A percentile compares a stretch with the other conserved stretches of the same genome.
phyloP scores from a whole-genome alignment of 1,284 basidiomycete genomes.

The Naganishia cerealis region DNA sequence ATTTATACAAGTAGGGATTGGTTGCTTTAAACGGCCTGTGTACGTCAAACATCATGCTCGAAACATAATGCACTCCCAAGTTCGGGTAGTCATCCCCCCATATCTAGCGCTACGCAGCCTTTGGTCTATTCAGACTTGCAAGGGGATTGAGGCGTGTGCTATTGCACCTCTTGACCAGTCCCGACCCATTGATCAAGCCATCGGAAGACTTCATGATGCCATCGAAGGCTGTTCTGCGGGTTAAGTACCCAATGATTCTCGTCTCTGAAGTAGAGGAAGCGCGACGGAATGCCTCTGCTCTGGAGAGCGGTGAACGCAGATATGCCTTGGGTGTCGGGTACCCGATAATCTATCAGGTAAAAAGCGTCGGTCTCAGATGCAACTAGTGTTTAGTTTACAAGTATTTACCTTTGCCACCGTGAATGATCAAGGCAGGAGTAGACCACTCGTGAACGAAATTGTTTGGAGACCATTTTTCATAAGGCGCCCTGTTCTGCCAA shows the following conservation, averaged over 20 bases:
- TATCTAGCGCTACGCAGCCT: not conserved
- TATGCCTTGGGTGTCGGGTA: conserved; percentile 33
- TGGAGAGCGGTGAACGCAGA: conserved; percentile 48
- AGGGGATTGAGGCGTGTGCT: not conserved
- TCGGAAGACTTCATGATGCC: conserved; percentile 78
- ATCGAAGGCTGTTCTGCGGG: conserved; percentile 60
- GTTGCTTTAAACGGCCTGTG: too few species aligned
- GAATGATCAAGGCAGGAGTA: conserved; percentile 79
- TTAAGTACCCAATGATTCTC: conserved; percentile 85
- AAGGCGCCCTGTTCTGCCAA: conserved; percentile 40
- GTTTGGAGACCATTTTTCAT: conserved; percentile 58
- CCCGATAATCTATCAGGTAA: conserved; percentile 29
- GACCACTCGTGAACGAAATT: conserved; percentile 80
- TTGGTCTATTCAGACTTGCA: not conserved
- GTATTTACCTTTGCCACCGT: conserved; percentile 66
- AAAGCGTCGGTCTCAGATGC: not conserved
- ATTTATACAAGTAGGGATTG: too few species aligned
- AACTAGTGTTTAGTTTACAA: not conserved
- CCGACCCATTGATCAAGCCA: conserved; percentile 57
- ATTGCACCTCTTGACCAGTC: not conserved
- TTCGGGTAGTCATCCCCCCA: not conserved
- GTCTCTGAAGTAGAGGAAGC: conserved; percentile 84
- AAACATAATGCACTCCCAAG: not conserved
- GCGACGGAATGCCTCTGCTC: conserved; percentile 63
- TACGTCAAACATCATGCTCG: too few species aligned